phyloP scores from a whole-genome alignment of 805 yeast genomes.

The Pichia kluyveri region DNA sequence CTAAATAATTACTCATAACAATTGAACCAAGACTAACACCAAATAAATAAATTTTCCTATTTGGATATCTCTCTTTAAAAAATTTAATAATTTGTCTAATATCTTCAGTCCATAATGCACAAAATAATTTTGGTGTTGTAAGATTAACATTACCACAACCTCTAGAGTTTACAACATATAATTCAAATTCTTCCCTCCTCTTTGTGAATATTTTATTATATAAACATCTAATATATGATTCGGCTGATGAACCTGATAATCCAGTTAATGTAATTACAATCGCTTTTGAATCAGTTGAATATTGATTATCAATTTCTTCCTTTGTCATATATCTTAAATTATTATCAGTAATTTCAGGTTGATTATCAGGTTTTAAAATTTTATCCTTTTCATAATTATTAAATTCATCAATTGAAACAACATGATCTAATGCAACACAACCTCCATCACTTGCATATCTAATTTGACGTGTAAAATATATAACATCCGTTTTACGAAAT shows the following conservation, averaged over 20 bases:
- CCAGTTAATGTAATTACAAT: constrained; percentile 66
- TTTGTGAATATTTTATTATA: constrained; percentile 27
- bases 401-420: constrained; percentile 31
- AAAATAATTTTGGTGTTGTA: constrained; percentile 62
- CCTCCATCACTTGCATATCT: constrained; percentile 58
- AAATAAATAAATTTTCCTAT: constrained; percentile 54
- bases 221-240: constrained; percentile 59
- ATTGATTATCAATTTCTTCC: constrained; percentile 31
- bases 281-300: constrained; percentile 36
- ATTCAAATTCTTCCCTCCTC: constrained; percentile 40
- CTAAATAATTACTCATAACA: constrained; percentile 62
- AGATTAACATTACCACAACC: constrained; percentile 69
- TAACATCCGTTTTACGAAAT: constrained; percentile 40
- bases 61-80: constrained; percentile 44
- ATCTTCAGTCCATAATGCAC: constrained; percentile 67
- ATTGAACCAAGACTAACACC: constrained; percentile 81
- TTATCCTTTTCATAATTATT: constrained; percentile 12
- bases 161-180: constrained; percentile 60
- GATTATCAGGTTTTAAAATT: constrained; percentile 28
- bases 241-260: constrained; percentile 80
- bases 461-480: constrained; percentile 69
- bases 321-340: constrained; percentile 45
- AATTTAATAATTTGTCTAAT: constrained; percentile 45
- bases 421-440: constrained; percentile 67
- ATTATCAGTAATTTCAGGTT: constrained; percentile 32